Conservation (phyloP, 2,329 filamentous ascomycete species). For the Atkinsonella texensis region DNA sequence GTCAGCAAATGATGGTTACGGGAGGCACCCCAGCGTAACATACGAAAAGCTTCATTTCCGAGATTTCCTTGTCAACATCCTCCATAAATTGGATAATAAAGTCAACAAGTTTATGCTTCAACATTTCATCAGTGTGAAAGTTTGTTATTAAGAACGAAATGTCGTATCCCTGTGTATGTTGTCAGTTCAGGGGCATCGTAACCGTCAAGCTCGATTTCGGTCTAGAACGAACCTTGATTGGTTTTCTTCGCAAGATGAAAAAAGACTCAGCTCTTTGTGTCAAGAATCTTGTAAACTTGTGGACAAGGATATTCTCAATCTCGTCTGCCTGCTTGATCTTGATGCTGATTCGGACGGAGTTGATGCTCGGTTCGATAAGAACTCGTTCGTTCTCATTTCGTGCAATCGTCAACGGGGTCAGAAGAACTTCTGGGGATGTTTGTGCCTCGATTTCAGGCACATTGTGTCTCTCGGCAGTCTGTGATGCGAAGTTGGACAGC, state of each 20-base stretch:
- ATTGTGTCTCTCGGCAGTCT: conserved; percentile 93
- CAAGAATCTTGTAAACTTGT: conserved; percentile 96
- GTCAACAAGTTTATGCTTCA: conserved; percentile 98
- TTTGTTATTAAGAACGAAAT: conserved; percentile 98
- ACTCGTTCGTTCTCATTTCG: conserved; percentile 97
- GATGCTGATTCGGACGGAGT: conserved; percentile 94
- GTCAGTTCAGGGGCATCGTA: neutral
- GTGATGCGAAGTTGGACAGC: conserved; percentile 86
- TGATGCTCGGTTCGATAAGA: conserved; percentile 90
- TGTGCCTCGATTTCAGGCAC: conserved; percentile 93
- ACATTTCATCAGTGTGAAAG: conserved; percentile 95
- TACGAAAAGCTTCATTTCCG: conserved; percentile 99
- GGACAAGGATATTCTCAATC: conserved; percentile 94
- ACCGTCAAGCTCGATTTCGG: neutral
- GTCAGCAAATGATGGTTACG: conserved; percentile 7
- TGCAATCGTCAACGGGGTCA: conserved; percentile 82
- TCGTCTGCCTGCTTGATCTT: conserved; percentile 99
- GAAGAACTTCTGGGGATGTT: conserved; percentile 82
- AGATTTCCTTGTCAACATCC: conserved; percentile 99
- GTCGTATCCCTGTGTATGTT: conserved; percentile 65
- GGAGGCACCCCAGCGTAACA: conserved; percentile 22
- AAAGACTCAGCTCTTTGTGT: conserved; percentile 94
- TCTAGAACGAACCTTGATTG: conserved; percentile 61
- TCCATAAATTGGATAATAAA: conserved; percentile 99
- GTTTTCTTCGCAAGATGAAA: conserved; percentile 90